phyloP scores from a whole-genome alignment of 768 basidiomycete species.

The Pleurotus sapidus region DNA sequence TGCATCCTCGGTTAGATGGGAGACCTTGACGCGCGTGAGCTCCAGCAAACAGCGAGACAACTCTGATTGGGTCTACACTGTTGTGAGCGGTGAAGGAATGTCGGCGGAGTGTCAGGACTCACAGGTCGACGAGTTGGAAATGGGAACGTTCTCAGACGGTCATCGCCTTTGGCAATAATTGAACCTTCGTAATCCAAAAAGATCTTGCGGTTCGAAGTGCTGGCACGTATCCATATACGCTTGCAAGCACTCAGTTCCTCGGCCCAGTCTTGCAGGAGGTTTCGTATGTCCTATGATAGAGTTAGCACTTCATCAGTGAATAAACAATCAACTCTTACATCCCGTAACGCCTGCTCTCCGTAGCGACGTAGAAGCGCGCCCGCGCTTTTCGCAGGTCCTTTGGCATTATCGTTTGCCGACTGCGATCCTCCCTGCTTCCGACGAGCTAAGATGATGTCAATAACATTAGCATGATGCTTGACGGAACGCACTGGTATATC shows the following conservation, averaged over 20 bases:
- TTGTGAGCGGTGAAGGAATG: background rate
- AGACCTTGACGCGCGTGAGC: conserved; percentile 78
- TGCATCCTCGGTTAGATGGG: conserved; percentile 82
- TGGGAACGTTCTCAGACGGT: conserved; percentile 84
- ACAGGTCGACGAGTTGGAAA: conserved; percentile 96
- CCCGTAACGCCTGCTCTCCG: conserved; percentile 89
- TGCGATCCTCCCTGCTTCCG: conserved; percentile 98
- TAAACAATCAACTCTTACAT: conserved; percentile 41
- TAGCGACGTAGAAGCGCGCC: conserved; percentile 93
- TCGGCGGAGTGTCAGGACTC: conserved; percentile 23
- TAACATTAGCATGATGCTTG: background rate
- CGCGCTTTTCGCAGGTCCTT: conserved; percentile 90
- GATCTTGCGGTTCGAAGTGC: conserved; percentile 79
- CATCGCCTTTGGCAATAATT: conserved; percentile 69
- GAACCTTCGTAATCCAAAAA: conserved; percentile 90
- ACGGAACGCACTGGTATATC: conserved; percentile 85
- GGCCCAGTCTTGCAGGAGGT: conserved; percentile 78
- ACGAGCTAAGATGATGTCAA: conserved; percentile 57
- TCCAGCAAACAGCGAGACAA: conserved; percentile 83
- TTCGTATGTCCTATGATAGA: conserved; percentile 77
- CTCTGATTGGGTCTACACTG: conserved; percentile 81
- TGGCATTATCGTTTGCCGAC: conserved; percentile 87
- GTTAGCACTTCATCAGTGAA: conserved; percentile 2
- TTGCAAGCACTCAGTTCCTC: conserved; percentile 88
- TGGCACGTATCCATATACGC: conserved; percentile 89